Conservation (phyloP, 371 early-diverging fungal genomes). For the Apophysomyces variabilis region DNA sequence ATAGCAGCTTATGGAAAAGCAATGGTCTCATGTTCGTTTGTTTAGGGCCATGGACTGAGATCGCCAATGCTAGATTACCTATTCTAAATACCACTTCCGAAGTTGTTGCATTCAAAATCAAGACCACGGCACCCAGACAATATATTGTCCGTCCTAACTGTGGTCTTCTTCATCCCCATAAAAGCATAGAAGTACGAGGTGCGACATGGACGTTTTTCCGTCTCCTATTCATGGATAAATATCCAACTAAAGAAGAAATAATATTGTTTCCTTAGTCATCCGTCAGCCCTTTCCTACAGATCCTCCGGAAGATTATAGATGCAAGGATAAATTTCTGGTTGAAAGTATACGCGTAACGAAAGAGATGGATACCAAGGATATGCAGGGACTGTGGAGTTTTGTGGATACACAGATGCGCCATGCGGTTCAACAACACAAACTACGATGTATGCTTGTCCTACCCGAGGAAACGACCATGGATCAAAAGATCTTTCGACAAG, state of each 20-base stretch:
- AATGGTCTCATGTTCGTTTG: no score
- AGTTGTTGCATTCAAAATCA: slow-evolving; percentile 77
- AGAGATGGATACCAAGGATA: no score
- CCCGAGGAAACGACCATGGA: no score
- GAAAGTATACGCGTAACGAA: slow-evolving; percentile 56
- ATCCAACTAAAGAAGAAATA: background rate
- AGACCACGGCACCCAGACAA: slow-evolving; percentile 85
- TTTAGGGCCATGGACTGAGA: slow-evolving; percentile 50
- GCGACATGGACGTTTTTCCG: slow-evolving; percentile 5
- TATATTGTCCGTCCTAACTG: slow-evolving; percentile 84
- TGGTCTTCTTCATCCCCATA: slow-evolving; percentile 63
- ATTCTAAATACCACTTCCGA: slow-evolving; percentile 53
- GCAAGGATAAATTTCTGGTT: slow-evolving; percentile 81
- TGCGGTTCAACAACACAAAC: no score
- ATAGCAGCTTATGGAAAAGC: no score
- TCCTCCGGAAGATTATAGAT: slow-evolving; percentile 60
- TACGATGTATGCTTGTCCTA: no score
- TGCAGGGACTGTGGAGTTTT: no score
- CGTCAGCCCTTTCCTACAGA: slow-evolving; percentile 72
- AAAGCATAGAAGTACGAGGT: slow-evolving; percentile 55
- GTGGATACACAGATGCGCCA: no score
- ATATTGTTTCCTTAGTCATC: slow-evolving; percentile 43
- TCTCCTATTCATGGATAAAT: background rate
- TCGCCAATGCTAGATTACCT: slow-evolving; percentile 44
- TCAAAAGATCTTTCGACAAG: no score